Evolutionary conservation across 2,329 filamentous ascomycete species (phyloP), one percentile per base, ranked within the genome.

Genomic region (Chrysosporium queenslandicum): DNA sequence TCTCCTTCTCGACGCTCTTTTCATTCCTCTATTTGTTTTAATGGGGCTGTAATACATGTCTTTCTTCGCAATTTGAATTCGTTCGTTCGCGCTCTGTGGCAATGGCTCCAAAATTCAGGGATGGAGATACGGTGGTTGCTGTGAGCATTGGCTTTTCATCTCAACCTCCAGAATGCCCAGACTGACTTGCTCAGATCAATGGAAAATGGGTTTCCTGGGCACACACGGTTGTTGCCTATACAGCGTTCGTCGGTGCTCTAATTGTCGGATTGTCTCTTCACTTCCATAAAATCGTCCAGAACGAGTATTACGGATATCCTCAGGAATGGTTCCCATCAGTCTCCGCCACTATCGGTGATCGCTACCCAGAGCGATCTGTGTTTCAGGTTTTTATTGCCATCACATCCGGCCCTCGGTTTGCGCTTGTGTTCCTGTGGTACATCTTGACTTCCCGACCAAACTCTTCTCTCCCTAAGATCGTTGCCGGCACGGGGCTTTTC

Each of bases 351-450:
- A 98, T 98, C 71, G 92, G 92, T 67, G 92, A 98, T 70, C 83
- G 90, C 59, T 97, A 96, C 64, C 92, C 92, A 2, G 92, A 98
- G 71, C 85, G 92, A 55, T 94, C 92, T 14, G 85, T 97, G 63
- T 98, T 98, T 69, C 91, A 94, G 80, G 70, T 98, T 59, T 96
- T 97, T 67, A 98, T 98, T 66, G 91, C 91, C 55, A 83, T 98
- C 56, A 96, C 91, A 30, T 96, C 92, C 41, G 88, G 90, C 54
- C 91, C 92, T 64, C 83, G 92, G 56, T 95, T 98, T 69, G 83
- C 85, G 21, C 82, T 98, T 47, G 87, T 96, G 55, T 87, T 83
- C 50, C 76, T 98, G 20, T 97, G 87, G 85, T 98, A 96, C 66
- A 77, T 95, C 59, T 74, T 98, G 52, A 94, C 89, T 30, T 81